A percentile compares a stretch with the other conserved stretches of the same genome.
phyloP scores from a whole-genome alignment of 352 stramenopile species.

The Elongisporangium undulatum region DNA sequence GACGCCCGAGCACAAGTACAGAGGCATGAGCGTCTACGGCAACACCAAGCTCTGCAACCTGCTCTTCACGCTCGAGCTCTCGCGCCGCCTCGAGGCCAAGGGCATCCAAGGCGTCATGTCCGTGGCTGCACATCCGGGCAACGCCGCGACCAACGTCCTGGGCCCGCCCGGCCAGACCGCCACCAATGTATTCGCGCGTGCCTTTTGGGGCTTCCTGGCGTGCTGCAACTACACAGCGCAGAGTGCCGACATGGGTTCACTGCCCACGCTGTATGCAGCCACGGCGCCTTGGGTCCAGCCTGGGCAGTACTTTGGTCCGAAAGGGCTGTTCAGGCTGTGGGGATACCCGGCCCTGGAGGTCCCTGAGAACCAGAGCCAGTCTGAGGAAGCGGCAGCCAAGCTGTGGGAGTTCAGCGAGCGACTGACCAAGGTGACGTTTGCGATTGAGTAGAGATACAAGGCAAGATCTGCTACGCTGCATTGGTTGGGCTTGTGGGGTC shows the following conservation, averaged over 20 bases:
- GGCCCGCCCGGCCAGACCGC: background rate
- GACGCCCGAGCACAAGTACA: slow-evolving; percentile 16
- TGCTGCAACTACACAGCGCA: slow-evolving; percentile 5
- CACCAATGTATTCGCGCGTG: background rate
- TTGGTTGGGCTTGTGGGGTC: no score
- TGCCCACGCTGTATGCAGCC: slow-evolving; percentile 27
- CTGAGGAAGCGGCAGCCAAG: slow-evolving; percentile 13
- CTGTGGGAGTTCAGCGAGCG: slow-evolving; percentile 35
- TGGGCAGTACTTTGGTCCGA: slow-evolving; percentile 19
- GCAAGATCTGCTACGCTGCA: no score
- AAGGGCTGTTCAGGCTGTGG: slow-evolving; percentile 25
- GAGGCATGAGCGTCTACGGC: slow-evolving; percentile 50
- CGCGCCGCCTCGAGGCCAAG: slow-evolving; percentile 27
- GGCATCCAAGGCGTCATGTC: slow-evolving; percentile 19
- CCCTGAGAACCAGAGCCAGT: slow-evolving; percentile 20
- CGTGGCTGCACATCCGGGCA: slow-evolving; percentile 25
- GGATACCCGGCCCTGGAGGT: slow-evolving; percentile 43
- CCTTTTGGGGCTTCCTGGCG: slow-evolving; percentile 5
- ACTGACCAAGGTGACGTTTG: slow-evolving; percentile 17
- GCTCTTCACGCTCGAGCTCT: slow-evolving; percentile 87
- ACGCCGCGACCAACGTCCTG: slow-evolving; percentile 6
- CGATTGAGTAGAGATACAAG: slow-evolving; percentile 13
- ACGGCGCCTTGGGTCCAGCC: slow-evolving; percentile 19
- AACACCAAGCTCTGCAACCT: slow-evolving; percentile 91
- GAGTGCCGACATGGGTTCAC: slow-evolving; percentile 16